Percentiles rank a stretch among this genome's conserved stretches.
phyloP scores from a whole-genome alignment of 2,329 filamentous ascomycete genomes.

The Sporothrix schenckii region DNA sequence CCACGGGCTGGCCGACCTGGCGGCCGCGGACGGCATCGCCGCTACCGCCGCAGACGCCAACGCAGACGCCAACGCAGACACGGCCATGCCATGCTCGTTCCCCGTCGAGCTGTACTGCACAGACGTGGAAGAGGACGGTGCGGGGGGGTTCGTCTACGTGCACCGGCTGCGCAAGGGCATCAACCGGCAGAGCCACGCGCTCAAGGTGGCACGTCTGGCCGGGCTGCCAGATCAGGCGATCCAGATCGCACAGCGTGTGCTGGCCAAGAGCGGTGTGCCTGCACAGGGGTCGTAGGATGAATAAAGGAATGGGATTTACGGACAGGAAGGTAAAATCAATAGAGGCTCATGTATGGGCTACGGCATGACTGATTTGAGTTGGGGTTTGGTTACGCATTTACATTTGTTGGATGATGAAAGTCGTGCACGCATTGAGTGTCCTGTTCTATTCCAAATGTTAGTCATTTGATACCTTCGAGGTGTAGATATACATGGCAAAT shows the following conservation, averaged over 20 bases:
- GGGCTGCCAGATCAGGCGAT: conserved; percentile 77
- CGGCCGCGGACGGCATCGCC: conserved; percentile 54
- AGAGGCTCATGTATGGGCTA: neutral
- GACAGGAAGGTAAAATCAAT: conserved; percentile 3
- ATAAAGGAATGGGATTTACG: neutral
- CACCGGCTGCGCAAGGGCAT: conserved; percentile 80
- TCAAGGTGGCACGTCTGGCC: conserved; percentile 90
- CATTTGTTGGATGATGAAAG: neutral
- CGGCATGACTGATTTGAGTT: neutral
- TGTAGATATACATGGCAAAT: neutral
- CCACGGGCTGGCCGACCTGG: conserved; percentile 79
- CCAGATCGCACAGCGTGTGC: conserved; percentile 63
- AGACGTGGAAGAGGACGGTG: conserved; percentile 74
- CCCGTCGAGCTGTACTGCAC: conserved; percentile 80
- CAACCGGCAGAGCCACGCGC: conserved; percentile 83
- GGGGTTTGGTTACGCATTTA: neutral
- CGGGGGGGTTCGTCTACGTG: conserved; percentile 78
- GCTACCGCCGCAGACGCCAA: conserved; percentile 36
- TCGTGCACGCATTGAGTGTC: neutral
- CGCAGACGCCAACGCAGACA: conserved; percentile 25
- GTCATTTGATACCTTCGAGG: conserved; percentile 23
- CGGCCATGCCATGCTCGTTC: conserved; percentile 37
- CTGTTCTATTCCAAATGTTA: conserved; percentile 17
- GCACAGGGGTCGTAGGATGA: neutral
- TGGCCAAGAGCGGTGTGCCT: conserved; percentile 42